Base-by-base conservation (phyloP, 305 asterid species). In the Plantago rigida region DNA sequence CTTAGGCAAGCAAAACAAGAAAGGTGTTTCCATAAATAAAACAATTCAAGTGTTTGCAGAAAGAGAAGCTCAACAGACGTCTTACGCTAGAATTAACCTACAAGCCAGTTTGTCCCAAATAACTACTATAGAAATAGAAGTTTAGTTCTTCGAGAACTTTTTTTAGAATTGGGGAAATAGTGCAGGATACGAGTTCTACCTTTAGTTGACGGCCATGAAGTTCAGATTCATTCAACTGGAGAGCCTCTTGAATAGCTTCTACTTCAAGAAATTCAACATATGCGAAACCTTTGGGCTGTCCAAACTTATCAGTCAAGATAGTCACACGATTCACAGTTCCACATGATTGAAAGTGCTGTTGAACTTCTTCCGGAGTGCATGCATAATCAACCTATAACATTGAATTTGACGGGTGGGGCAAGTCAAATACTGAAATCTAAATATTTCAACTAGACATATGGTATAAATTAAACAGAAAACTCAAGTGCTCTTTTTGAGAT, bases 221-320 rank as follows among this genome's bases (percentile, higher is more conserved):
- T 75, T 90, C 96, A 12, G 97, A 87, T 72, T 90, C 96, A 74
- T 83, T 90, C 72, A 90, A 82, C 59, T 71, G 81, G 58, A 87
- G 79, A 69, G 96, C 96, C 75, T 87, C 91, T 62, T 87, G 96
- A 67, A 87, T 60, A 46, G 95, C 91, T 69, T 90, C 97, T 60
- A 65, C 81, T 63, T 90, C 97, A 22, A 90, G 55, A 61, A 90
- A 90, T 67, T 90, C 97, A 42, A 90, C 97, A 53, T 90, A 90
- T 29, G 97, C 97, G 69, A 90, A 90, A 45, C 97, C 97, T 70
- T 89, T 89, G 28, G 97, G 97, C 82, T 89, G 96, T 61, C 94
- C 94, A 69, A 84, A 87, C 73, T 90, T 90, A 65, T 90, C 97
- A 11, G 96, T 85, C 75, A 90, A 74, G 66, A 90, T 90, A 31